Evolutionary conservation across 2,329 filamentous ascomycete species (phyloP), one percentile per base, ranked within the genome.

Genomic region (Fusarium anguioides): DNA sequence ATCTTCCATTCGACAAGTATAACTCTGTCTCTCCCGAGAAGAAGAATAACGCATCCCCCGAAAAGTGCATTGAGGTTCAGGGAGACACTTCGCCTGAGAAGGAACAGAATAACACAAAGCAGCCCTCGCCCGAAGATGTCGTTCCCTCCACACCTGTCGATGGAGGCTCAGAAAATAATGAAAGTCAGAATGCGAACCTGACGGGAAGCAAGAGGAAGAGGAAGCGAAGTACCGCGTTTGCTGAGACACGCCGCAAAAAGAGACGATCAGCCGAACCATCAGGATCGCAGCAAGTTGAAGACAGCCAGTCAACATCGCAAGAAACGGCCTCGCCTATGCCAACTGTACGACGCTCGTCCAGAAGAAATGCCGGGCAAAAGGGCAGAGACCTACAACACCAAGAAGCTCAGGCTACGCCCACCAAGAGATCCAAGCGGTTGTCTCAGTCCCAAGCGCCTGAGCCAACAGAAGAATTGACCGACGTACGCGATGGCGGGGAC

Each of bases 131-230:
- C 12, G 57, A 65, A 5, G 65, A 56, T 7, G 57, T 75, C 8
- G 55, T 72, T n/a, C 69, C 72, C 26, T 73, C 73, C 12, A 75
- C 72, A 17, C 68, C 74, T n/a, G 18, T 60, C 8, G 57, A 63
- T 18, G 36, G 49, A 33, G 41, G 42, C 15, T 47, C 44, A 18
- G 64, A 70, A 5, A 48, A 29, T n/a, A 35, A 45, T 10, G 65
- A 62, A 50, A 61, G 39, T 29, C 60, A 64, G 9, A 58, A 41
- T 18, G 55, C 62, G 31, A 65, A 31, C 36, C 45, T 60, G 18
- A 58, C 52, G n/a, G 59, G 56, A 31, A 56, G 70, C 40, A 75
- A 71, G 57, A 72, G 70, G 33, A 79, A 79, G 70, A 74, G 76
- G 50, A 75, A 73, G 60, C 68, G 74, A 54, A 36, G 66, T 37